phyloP scores from a whole-genome alignment of 2,329 filamentous ascomycete genomes.

The Aureobasidium sp. region DNA sequence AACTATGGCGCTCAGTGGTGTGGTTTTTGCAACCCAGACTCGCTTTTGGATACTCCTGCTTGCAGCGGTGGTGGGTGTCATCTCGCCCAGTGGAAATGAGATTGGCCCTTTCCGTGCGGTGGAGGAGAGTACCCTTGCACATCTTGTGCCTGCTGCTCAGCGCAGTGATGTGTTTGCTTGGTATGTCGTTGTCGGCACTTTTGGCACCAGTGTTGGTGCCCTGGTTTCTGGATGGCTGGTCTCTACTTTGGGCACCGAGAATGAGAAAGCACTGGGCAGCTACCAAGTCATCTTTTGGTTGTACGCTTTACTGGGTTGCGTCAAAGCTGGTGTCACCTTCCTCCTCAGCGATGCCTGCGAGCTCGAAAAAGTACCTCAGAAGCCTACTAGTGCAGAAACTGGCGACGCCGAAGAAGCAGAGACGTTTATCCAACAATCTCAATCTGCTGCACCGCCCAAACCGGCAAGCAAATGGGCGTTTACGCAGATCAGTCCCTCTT shows the following conservation, averaged over 20 bases:
- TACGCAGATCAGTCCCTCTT: slow-evolving; percentile 51
- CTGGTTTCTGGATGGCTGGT: slow-evolving; percentile 31
- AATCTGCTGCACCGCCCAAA: not conserved
- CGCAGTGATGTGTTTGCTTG: slow-evolving; percentile 24
- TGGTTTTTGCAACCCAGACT: slow-evolving; percentile 20
- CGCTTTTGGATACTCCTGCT: slow-evolving; percentile 24
- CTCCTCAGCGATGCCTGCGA: slow-evolving; percentile 33
- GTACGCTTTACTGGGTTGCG: slow-evolving; percentile 32
- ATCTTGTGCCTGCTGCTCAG: slow-evolving; percentile 19
- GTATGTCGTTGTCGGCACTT: slow-evolving; percentile 23
- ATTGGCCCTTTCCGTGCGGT: slow-evolving; percentile 28
- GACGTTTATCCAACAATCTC: not conserved
- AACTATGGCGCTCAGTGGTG: slow-evolving; percentile 22
- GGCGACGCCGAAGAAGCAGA: slow-evolving; percentile 18
- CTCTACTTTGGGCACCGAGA: slow-evolving; percentile 23
- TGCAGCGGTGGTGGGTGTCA: slow-evolving; percentile 26
- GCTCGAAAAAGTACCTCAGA: slow-evolving; percentile 19
- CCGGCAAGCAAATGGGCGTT: slow-evolving; percentile 25
- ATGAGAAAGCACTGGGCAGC: slow-evolving; percentile 30
- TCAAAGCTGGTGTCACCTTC: slow-evolving; percentile 31
- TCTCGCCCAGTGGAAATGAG: slow-evolving; percentile 27
- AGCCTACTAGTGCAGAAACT: slow-evolving; percentile 19
- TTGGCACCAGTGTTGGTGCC: slow-evolving; percentile 21
- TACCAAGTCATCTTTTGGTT: slow-evolving; percentile 35
- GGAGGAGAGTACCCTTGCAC: slow-evolving; percentile 27